phyloP scores from a whole-genome alignment of 176 grass and related monocot species.

The Eragrostis nindensis region DNA sequence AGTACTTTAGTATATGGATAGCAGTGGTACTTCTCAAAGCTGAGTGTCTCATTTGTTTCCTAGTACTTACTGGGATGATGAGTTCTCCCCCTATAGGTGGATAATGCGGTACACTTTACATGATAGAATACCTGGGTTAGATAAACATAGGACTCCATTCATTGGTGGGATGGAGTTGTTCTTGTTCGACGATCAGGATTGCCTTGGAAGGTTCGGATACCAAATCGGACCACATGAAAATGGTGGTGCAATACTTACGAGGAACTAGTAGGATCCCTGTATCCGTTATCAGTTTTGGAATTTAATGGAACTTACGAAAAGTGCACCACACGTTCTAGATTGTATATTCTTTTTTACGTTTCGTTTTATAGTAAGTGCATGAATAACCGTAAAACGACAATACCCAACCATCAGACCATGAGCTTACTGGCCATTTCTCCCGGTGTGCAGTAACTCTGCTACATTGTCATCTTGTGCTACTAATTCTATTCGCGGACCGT shows the following conservation, averaged over 20 bases:
- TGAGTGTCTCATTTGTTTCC: constrained; percentile 1
- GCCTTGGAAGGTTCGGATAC: not conserved
- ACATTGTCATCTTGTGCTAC: not conserved
- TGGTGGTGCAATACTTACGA: not conserved
- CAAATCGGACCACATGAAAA: constrained; percentile 6
- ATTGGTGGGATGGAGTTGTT: not conserved
- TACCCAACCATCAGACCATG: not conserved
- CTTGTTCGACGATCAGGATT: not conserved
- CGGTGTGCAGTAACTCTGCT: not conserved
- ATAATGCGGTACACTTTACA: constrained; percentile 1
- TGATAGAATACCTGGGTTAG: not conserved
- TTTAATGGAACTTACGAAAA: not conserved
- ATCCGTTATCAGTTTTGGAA: not conserved
- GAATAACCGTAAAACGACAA: not conserved
- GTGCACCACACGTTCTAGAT: constrained; percentile 1
- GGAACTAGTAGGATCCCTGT: not conserved
- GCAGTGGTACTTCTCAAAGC: constrained; percentile 2
- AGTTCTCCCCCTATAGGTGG: no score
- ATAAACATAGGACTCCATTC: not conserved
- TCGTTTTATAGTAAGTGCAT: not conserved
- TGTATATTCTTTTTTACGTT: constrained; percentile 7
- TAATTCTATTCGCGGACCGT: not conserved
- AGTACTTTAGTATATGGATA: constrained; percentile 19
- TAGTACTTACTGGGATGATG: not conserved
- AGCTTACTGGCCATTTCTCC: not conserved